Evolutionary conservation across 306 rosid genomes (phyloP), one percentile per base, ranked within the genome.

Genomic region (Pyrus communis): DNA sequence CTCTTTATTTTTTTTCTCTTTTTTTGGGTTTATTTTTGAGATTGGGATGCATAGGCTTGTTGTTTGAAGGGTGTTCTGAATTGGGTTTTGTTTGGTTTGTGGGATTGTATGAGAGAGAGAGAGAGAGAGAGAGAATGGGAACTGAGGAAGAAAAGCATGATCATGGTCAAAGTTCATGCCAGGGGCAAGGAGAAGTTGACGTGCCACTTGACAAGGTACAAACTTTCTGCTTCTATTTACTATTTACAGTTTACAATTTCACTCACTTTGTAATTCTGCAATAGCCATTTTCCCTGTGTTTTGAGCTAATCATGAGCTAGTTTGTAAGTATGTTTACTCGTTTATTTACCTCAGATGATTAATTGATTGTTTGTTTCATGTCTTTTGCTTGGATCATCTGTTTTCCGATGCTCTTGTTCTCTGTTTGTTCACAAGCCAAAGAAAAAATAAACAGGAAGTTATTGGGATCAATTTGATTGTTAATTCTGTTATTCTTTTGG

Each of bases 181-280:
- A 84, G 75, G 81, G 79, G 68, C 79, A 88, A 78, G 81, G 81
- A 73, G 77, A 88, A 71, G 69, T 87, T 25, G 69, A 68, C 77
- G 66, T 85, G 76, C 86, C 82, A 46, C 52, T 83, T 83, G 87
- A 62, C 4, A 86, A 82, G 98, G 98, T 93, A 58, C 46, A 8
- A 61, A 25, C 60, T 43, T 74, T 40, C 4, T 73, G 66, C 43
- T 76, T 75, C 79, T 31, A 38, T 30, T 43, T 63, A 40, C 68
- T 13, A 1, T 21, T 31, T 60, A 23, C 10, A 0, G 17, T 23
- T 19, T 15, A 58, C 11, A 22, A 3, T 45, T 45, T 27, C 45
- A 46, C 22, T 70, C 66, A 15, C 14, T 40, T 28, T 49, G 70
- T 69, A 6, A 5, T 69, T 57, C 11, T 27, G 5, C 2, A 51